Base-by-base conservation (phyloP, 352 stramenopile genomes). In the Globisporangium sylvaticum region DNA sequence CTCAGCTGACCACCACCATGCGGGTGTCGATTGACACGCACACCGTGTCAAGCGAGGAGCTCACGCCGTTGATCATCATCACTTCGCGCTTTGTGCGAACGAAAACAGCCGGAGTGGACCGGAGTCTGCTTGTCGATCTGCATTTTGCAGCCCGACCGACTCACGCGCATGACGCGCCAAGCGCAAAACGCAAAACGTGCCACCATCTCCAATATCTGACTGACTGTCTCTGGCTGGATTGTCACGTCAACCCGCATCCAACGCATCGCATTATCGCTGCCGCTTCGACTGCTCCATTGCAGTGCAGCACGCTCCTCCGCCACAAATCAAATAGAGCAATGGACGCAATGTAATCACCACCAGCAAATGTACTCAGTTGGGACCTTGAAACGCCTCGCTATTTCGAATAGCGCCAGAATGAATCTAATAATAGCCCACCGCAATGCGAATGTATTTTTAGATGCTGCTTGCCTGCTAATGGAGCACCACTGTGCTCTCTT, bases 31-130 rank as follows among this genome's bases (percentile, higher is more conserved):
- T n/a, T n/a, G n/a, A n/a, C n/a, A n/a, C n/a, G n/a, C n/a, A n/a
- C n/a, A n/a, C n/a, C 18, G 58, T 31, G 58, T 64, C 58, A 64
- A 42, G 32, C 18, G 8, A 25, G 10, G 37, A 64, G 58, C 57
- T 62, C 58, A 54, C 58, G 18, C 3, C 37, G 37, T 44, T 44
- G 4, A 44, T 44, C 37, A 44, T 44, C 37, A 44, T 44, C 37
- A 4, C 32, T 9, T 39, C 10, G 32, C 10, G 10, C 8, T 25
- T 50, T n/a, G 4, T 44, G 58, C 39, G 10, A 64, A 64, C 58
- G 58, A 64, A 64, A 48, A 62, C 32, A 39, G 32, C 32, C 32
- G 32, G 32, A 14, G 27, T 50, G 9, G 39, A 18, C 55, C 9
- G 31, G 55, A 48, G 27, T 15, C 37, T 20, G 12, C 12, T 44